These are phyloP conservation scores for Ascoidea tarda DNA, from an alignment of 805 yeast species.

Conservation along the genomic window DNA sequence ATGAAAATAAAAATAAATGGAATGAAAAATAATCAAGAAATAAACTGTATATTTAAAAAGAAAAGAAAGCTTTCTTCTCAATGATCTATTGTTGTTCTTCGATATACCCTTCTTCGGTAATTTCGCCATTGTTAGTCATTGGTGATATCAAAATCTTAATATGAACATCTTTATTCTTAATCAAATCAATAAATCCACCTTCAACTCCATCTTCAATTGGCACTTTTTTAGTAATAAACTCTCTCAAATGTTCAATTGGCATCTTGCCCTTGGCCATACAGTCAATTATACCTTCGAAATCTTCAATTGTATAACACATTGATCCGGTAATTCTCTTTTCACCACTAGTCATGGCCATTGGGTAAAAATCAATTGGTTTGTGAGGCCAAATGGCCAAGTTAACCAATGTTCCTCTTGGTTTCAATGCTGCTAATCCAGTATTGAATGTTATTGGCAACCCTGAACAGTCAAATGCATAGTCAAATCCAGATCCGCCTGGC, in stretches of 20 bases:
- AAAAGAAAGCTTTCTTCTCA: no score
- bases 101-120: no score
- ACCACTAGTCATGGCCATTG: slow-evolving; percentile 29
- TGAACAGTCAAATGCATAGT: slow-evolving; percentile 38
- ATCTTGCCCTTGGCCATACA: slow-evolving; percentile 25
- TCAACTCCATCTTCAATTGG: slow-evolving; percentile 25
- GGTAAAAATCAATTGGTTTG: slow-evolving; percentile 26
- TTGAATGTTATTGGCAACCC: slow-evolving; percentile 34
- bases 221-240: slow-evolving; percentile 26
- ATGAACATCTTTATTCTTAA: slow-evolving; percentile 28
- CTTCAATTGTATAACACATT: slow-evolving; percentile 27
- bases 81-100: no score
- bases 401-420: slow-evolving; percentile 28
- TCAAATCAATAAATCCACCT: slow-evolving; percentile 27
- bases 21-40: no score
- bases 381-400: slow-evolving; percentile 39
- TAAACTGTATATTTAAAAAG: no score
- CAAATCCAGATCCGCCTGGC: slow-evolving; percentile 30
- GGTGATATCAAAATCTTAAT: slow-evolving; percentile 31
- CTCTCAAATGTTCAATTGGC: slow-evolving; percentile 19
- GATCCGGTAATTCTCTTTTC: slow-evolving; percentile 31
- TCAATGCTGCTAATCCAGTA: slow-evolving; percentile 24
- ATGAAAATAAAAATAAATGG: no score
- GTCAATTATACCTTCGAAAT: slow-evolving; percentile 27
- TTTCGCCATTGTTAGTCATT: neutral